These are phyloP conservation scores for Moniliella sp. DNA, from an alignment of 1,284 basidiomycete genomes.

Conservation along the genomic window DNA sequence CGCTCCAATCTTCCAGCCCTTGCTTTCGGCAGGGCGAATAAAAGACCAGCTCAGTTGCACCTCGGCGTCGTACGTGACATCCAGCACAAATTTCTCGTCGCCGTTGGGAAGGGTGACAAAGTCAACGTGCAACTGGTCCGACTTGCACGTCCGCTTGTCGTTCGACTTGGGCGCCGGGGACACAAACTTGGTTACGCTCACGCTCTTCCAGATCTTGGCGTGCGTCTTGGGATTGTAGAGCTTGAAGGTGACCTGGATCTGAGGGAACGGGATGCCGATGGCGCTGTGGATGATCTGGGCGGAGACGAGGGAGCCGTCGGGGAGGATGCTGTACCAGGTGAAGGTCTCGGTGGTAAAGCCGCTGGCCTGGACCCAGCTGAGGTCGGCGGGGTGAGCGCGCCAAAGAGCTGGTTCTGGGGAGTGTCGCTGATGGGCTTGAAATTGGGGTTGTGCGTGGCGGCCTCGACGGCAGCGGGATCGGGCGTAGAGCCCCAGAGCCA, in stretches of 20 bases:
- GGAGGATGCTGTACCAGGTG: slow-evolving; percentile 59
- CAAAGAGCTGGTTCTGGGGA: slow-evolving; percentile 40
- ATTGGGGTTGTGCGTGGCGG: no score
- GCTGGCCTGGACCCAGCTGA: slow-evolving; percentile 56
- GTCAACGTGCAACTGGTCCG: slow-evolving; percentile 57
- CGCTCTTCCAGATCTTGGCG: slow-evolving; percentile 62
- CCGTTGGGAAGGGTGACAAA: slow-evolving; percentile 46
- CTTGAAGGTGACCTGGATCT: slow-evolving; percentile 86
- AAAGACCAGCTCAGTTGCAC: slow-evolving; percentile 60
- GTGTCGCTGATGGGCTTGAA: slow-evolving; percentile 25
- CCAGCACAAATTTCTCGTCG: slow-evolving; percentile 53
- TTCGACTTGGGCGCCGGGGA: slow-evolving; percentile 44
- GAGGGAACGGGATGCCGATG: slow-evolving; percentile 88
- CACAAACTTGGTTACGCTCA: slow-evolving; percentile 66
- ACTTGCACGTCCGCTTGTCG: slow-evolving; percentile 67
- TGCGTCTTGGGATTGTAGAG: slow-evolving; percentile 57
- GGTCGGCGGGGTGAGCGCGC: slow-evolving; percentile 49
- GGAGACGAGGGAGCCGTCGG: slow-evolving; percentile 63
- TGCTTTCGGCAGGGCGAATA: slow-evolving; percentile 46
- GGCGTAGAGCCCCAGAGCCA: no score
- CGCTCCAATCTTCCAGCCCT: slow-evolving; percentile 77
- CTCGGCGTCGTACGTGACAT: slow-evolving; percentile 56
- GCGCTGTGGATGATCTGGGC: slow-evolving; percentile 85
- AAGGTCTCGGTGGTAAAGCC: slow-evolving; percentile 87
- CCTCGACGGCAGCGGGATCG: no score